Conservation (phyloP, 169 alveolate genomes). For the Plasmodium gaboni region DNA sequence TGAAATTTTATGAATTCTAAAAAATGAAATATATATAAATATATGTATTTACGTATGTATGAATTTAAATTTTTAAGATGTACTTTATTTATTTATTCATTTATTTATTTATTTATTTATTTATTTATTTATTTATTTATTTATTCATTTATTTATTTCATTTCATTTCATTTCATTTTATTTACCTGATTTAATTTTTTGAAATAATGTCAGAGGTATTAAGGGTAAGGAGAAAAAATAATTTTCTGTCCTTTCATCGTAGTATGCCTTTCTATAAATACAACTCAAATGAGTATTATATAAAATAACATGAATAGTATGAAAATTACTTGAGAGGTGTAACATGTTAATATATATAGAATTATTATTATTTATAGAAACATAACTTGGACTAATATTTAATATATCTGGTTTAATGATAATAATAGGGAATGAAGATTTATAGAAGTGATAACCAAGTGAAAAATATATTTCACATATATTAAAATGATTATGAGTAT, state of each 20-base stretch:
- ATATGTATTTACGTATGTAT: neutral
- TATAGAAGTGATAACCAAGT: slow-evolving; percentile 24
- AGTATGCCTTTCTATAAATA: slow-evolving; percentile 48
- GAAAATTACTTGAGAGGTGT: slow-evolving; percentile 20
- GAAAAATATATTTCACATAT: slow-evolving; percentile 25
- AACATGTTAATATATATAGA: slow-evolving; percentile 39
- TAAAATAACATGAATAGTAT: slow-evolving; percentile 30
- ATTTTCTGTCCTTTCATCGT: slow-evolving; percentile 3
- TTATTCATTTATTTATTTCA: neutral
- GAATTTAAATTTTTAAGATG: neutral
- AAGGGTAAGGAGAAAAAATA: slow-evolving; percentile 31
- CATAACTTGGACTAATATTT: slow-evolving; percentile 31
- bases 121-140: neutral
- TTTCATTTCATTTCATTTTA: neutral
- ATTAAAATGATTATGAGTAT: slow-evolving; percentile 2
- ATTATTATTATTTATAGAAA: slow-evolving; percentile 14
- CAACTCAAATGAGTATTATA: slow-evolving; percentile 23
- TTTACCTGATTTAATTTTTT: slow-evolving; percentile 23
- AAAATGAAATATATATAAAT: neutral
- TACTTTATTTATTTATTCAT: neutral
- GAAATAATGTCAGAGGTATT: slow-evolving; percentile 27
- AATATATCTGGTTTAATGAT: slow-evolving; percentile 65
- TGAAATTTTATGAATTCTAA: slow-evolving; percentile 34
- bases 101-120: neutral
- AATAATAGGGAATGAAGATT: slow-evolving; percentile 16